A percentile compares a stretch with the other conserved stretches of the same genome.
phyloP scores from a whole-genome alignment of 2,329 filamentous ascomycete species.

The Dendrostoma leiphaemia region DNA sequence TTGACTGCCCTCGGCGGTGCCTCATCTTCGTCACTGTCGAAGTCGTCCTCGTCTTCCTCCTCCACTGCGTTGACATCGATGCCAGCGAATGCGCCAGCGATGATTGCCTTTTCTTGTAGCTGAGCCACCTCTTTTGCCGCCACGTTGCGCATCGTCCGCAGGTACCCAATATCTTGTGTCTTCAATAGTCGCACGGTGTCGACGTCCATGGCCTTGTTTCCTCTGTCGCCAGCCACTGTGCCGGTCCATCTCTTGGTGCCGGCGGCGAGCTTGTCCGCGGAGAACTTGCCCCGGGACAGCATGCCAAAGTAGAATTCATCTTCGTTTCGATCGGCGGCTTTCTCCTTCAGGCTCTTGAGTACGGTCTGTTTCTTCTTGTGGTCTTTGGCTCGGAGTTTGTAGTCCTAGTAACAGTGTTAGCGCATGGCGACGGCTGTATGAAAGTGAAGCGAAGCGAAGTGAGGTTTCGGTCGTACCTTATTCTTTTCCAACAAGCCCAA shows the following conservation, averaged over 20 bases:
- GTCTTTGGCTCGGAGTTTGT: conserved; percentile 63
- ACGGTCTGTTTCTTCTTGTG: conserved; percentile 64
- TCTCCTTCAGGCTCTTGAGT: conserved; percentile 57
- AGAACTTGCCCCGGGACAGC: conserved; percentile 59
- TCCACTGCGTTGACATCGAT: conserved; percentile 28
- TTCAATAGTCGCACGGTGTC: conserved; percentile 63
- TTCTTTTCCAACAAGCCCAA: conserved; percentile 95
- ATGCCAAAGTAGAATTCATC: conserved; percentile 75
- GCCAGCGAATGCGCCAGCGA: conserved; percentile 35
- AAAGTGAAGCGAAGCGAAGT: neutral
- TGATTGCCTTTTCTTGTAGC: conserved; percentile 53
- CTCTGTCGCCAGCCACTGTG: conserved; percentile 56
- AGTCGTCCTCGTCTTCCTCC: conserved; percentile 29
- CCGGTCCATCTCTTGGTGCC: conserved; percentile 55
- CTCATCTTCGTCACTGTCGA: conserved; percentile 27
- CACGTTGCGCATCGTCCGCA: conserved; percentile 61
- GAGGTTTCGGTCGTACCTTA: conserved; percentile 56
- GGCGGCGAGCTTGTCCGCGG: conserved; percentile 41
- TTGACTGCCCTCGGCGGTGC: conserved; percentile 21
- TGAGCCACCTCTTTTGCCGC: conserved; percentile 54
- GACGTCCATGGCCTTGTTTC: conserved; percentile 52
- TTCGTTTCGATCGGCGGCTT: conserved; percentile 65
- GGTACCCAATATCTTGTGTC: conserved; percentile 66
- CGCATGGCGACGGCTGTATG: neutral
- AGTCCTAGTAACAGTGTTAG: conserved; percentile 44